Percentiles rank a stretch among this genome's conserved stretches.
phyloP scores from a whole-genome alignment of 306 rosid genomes.

The Abrus precatorius region DNA sequence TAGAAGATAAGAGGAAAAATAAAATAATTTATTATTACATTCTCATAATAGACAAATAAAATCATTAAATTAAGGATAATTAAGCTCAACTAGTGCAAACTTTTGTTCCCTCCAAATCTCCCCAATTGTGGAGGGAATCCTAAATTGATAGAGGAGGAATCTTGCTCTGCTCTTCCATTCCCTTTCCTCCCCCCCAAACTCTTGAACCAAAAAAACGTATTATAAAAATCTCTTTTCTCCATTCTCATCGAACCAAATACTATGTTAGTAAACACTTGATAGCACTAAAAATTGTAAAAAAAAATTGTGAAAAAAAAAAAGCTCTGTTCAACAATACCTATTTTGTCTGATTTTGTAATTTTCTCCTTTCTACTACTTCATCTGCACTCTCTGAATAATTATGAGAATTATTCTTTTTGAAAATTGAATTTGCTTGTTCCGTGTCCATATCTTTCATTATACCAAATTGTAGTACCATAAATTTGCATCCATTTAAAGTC shows the following conservation, averaged over 20 bases:
- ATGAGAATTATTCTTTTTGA: constrained; percentile 26
- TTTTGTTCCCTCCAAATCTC: neutral
- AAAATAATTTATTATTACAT: neutral
- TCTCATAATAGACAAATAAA: neutral
- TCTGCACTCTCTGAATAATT: constrained; percentile 35
- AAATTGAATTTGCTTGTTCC: constrained; percentile 26
- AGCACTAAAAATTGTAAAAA: neutral
- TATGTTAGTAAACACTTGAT: neutral
- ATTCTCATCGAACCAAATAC: neutral
- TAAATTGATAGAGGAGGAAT: neutral
- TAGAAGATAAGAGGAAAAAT: neutral
- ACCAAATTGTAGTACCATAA: constrained; percentile 3
- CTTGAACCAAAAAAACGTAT: neutral
- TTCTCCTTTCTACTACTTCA: constrained; percentile 32
- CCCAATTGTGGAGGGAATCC: neutral
- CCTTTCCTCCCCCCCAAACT: neutral
- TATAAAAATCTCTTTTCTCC: neutral
- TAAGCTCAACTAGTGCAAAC: neutral
- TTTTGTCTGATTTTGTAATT: constrained; percentile 16
- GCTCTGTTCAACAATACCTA: neutral
- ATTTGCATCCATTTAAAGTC: constrained; percentile 32
- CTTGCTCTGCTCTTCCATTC: neutral
- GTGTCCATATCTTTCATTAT: constrained; percentile 13
- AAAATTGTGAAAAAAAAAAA: constrained; percentile 27
- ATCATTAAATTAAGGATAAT: neutral